Evolutionary conservation across 2,329 filamentous ascomycete genomes (phyloP).

Genomic region (Metarhizium robertsii): DNA sequence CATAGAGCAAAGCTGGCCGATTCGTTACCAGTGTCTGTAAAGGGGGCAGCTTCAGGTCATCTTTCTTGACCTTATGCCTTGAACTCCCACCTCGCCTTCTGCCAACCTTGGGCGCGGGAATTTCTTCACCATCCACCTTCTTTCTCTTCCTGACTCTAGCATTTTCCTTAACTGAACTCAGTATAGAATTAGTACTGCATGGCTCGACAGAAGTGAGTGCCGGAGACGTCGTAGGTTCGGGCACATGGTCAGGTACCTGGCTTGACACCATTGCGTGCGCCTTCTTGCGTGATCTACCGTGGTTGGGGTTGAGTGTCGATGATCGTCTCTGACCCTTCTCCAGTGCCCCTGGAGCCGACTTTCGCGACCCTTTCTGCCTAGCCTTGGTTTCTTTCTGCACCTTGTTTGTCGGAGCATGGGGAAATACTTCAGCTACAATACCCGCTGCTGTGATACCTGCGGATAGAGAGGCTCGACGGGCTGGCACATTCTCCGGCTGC

Average conservation of each 20-base stretch:
- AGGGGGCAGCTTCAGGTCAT: constrained; percentile 19
- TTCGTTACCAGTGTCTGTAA: constrained; percentile 16
- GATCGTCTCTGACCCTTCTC: constrained; percentile 19
- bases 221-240: constrained; percentile 1
- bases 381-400: constrained; percentile 9
- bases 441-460: not conserved
- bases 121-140: constrained; percentile 30
- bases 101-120: constrained; percentile 10
- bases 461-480: constrained; percentile 11
- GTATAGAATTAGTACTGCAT: constrained; percentile 32
- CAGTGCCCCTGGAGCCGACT: constrained; percentile 29
- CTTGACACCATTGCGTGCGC: constrained; percentile 3
- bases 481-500: constrained; percentile 5
- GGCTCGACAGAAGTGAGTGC: not conserved
- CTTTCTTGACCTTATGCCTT: constrained; percentile 2
- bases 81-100: constrained; percentile 7
- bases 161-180: constrained; percentile 40
- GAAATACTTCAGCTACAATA: not conserved
- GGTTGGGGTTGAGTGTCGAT: constrained; percentile 28
- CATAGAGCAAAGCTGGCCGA: constrained; percentile 9
- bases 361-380: constrained; percentile 25
- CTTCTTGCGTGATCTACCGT: constrained; percentile 19
- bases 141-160: constrained; percentile 38
- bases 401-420: not conserved
- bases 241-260: constrained; percentile 6